Evolutionary conservation across 177 flowering plant genomes (phyloP).

Genomic region (Vitis hybrid): DNA sequence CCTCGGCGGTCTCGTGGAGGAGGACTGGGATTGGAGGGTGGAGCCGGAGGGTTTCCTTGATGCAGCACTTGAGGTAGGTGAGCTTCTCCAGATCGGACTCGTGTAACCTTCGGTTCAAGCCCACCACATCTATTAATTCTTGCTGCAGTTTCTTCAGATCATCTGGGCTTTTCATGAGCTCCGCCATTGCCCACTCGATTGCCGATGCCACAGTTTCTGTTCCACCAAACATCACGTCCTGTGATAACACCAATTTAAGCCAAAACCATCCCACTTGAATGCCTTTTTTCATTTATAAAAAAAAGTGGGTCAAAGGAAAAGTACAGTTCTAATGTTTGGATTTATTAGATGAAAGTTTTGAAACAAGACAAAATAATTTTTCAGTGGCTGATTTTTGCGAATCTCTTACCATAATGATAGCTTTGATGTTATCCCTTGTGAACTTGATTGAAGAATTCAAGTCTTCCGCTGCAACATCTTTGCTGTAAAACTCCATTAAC

Average conservation of each 20-base stretch:
- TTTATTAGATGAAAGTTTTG: too few relatives aligned
- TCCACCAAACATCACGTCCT: constrained; percentile 52
- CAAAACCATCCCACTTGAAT: background rate
- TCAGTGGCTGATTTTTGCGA: background rate
- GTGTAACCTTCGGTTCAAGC: constrained; percentile 24
- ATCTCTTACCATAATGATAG: constrained; percentile 49
- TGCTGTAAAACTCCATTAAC: constrained; percentile 39
- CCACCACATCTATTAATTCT: constrained; percentile 35
- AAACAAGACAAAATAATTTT: too few relatives aligned
- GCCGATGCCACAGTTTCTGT: constrained; percentile 49
- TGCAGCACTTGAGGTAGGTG: constrained; percentile 20
- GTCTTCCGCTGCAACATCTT: constrained; percentile 31
- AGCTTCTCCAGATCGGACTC: constrained; percentile 33
- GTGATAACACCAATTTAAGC: background rate
- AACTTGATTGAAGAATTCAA: constrained; percentile 29
- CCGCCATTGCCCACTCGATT: constrained; percentile 49
- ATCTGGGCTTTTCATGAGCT: constrained; percentile 35
- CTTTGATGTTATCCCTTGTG: constrained; percentile 56
- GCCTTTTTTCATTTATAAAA: too few relatives aligned
- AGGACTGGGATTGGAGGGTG: constrained; percentile 39
- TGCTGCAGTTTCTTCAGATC: constrained; percentile 33
- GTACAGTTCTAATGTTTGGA: too few relatives aligned
- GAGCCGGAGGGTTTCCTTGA: constrained; percentile 32
- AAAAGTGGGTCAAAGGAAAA: too few relatives aligned
- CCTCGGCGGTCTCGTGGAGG: constrained; percentile 40